Evolutionary conservation across 352 stramenopile genomes (phyloP).

Genomic region (Phytophthora pseudosyringae): DNA sequence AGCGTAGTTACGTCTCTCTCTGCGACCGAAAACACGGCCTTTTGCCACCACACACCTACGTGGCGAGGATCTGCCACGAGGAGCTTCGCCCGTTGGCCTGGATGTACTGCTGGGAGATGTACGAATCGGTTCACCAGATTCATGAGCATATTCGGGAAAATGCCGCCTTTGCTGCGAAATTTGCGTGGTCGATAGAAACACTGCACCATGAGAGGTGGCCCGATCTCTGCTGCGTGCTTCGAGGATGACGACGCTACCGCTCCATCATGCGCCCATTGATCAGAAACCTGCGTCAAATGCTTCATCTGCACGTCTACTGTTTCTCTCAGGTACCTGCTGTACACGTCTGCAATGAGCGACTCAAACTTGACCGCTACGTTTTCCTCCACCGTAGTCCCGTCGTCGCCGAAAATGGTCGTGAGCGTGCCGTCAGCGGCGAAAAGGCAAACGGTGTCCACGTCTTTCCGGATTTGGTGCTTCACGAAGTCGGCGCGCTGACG

Average conservation of each 20-base stretch:
- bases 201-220: constrained; percentile 23
- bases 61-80: constrained; percentile 60
- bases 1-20: constrained; percentile 65
- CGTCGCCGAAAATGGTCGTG: constrained; percentile 76
- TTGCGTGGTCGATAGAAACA: constrained; percentile 59
- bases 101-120: constrained; percentile 38
- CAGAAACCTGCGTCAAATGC: constrained; percentile 51
- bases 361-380: constrained; percentile 70
- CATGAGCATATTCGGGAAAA: constrained; percentile 61
- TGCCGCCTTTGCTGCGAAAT: constrained; percentile 66
- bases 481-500: constrained; percentile 73
- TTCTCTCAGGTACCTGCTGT: constrained; percentile 55
- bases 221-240: constrained; percentile 15
- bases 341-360: constrained; percentile 63
- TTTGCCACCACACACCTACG: constrained; percentile 76
- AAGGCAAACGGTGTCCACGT: constrained; percentile 76
- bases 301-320: constrained; percentile 69
- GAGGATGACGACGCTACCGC: constrained; percentile 23
- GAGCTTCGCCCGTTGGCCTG: constrained; percentile 50
- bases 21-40: constrained; percentile 53
- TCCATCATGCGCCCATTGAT: constrained; percentile 72
- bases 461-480: constrained; percentile 75
- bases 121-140: constrained; percentile 57
- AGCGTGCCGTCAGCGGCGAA: constrained; percentile 68
- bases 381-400: constrained; percentile 53